Evolutionary conservation across 2,329 filamentous ascomycete genomes (phyloP).

Genomic region (Trichophyton equinum): DNA sequence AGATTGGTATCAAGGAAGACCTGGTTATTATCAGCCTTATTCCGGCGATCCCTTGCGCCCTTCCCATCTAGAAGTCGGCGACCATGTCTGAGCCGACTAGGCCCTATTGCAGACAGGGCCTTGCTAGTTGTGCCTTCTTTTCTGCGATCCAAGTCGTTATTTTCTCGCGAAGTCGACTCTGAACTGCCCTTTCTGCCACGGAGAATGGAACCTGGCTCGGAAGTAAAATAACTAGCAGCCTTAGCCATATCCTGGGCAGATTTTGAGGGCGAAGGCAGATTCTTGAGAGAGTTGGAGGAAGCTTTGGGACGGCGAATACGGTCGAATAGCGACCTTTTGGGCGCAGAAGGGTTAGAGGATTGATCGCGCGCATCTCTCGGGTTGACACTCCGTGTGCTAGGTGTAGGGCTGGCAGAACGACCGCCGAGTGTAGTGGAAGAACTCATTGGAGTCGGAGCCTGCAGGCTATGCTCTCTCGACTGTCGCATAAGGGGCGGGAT

Average conservation of each 20-base stretch:
- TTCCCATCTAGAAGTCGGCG: conserved; percentile 25
- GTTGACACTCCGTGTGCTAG: conserved; percentile 53
- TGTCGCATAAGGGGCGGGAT: conserved; percentile 17
- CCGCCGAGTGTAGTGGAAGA: conserved; percentile 39
- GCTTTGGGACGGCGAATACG: conserved; percentile 41
- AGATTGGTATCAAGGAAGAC: conserved; percentile 83
- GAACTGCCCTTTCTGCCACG: conserved; percentile 26
- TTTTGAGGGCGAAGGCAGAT: conserved; percentile 22
- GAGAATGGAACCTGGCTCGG: conserved; percentile 23
- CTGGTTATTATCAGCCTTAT: conserved; percentile 26
- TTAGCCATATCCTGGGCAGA: conserved; percentile 20
- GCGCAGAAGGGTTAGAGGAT: conserved; percentile 24
- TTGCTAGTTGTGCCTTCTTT: conserved; percentile 23
- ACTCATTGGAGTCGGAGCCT: conserved; percentile 13
- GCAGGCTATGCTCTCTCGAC: conserved; percentile 36
- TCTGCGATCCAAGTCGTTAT: conserved; percentile 27
- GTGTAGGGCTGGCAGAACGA: conserved; percentile 69
- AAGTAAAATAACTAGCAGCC: conserved; percentile 19
- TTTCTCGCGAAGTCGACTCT: conserved; percentile 21
- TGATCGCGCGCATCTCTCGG: conserved; percentile 38
- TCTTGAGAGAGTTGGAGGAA: conserved; percentile 22
- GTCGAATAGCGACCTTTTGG: conserved; percentile 41
- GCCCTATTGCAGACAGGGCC: conserved; percentile 13
- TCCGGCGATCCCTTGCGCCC: conserved; percentile 11
- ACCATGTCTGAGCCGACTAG: conserved; percentile 24